phyloP scores from a whole-genome alignment of 2,329 filamentous ascomycete species.

The Eutypa lata region DNA sequence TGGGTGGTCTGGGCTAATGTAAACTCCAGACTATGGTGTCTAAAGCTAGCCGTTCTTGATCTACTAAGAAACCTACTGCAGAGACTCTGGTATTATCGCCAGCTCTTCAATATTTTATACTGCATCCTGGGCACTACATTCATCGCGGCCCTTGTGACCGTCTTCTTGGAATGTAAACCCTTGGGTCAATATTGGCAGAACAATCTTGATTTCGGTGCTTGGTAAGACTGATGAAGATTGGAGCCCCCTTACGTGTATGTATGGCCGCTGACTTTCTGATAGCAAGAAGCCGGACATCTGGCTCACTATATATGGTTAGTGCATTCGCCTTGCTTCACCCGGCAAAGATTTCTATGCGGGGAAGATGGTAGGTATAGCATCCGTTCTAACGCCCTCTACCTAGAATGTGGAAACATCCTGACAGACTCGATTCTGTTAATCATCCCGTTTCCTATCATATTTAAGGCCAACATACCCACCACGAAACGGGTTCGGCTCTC shows the following conservation, averaged over 20 bases:
- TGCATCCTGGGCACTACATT: conserved; percentile 8
- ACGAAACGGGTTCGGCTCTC: conserved; percentile 2
- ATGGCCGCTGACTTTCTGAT: neutral
- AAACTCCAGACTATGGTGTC: conserved; percentile 11
- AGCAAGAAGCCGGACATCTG: conserved; percentile 7
- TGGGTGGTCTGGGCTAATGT: neutral
- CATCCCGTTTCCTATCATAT: conserved; percentile 8
- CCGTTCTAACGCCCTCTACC: neutral
- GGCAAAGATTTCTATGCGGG: neutral
- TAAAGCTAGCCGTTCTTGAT: conserved; percentile 13
- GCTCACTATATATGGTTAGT: conserved; percentile 14
- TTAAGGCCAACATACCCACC: neutral
- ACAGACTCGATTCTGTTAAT: conserved; percentile 9
- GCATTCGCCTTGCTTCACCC: neutral
- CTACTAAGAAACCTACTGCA: conserved; percentile 1
- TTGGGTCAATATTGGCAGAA: conserved; percentile 10
- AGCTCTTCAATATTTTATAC: conserved; percentile 1
- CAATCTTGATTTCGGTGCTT: neutral
- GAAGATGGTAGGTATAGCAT: neutral
- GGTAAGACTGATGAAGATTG: neutral
- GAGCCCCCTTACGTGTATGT: neutral
- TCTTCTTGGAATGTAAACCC: conserved; percentile 14
- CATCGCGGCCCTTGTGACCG: conserved; percentile 6
- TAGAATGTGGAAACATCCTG: conserved; percentile 13
- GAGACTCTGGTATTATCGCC: neutral